A percentile compares a stretch with the other conserved stretches of the same genome.
Conservation (phyloP, 345 rosid species). For the Erysimum cheiranthoides region DNA sequence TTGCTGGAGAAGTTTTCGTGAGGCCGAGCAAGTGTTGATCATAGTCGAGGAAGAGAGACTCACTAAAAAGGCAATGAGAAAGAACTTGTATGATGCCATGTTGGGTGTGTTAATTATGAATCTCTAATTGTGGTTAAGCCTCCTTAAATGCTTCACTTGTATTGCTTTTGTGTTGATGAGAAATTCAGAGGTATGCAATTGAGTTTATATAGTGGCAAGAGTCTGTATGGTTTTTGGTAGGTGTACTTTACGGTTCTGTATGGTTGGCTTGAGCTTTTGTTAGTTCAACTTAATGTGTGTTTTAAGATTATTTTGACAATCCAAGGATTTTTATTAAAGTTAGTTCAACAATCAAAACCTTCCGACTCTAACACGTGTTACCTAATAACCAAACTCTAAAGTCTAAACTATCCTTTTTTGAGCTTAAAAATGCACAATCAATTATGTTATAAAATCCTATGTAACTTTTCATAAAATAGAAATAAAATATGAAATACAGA, state of each 20-base stretch:
- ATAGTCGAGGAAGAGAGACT: constrained; percentile 27
- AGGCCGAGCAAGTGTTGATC: constrained; percentile 32
- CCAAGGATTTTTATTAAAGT: background rate
- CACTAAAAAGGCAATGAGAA: constrained; percentile 35
- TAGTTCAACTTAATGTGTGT: constrained; percentile 39
- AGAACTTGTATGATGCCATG: constrained; percentile 39
- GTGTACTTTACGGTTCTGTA: constrained; percentile 3
- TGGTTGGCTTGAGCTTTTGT: constrained; percentile 33
- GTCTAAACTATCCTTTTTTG: background rate
- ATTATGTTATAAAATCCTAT: background rate
- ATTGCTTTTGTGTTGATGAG: constrained; percentile 20
- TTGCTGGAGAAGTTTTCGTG: constrained; percentile 42
- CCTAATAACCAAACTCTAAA: background rate
- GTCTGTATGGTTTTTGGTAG: constrained; percentile 4
- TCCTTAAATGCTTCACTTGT: constrained; percentile 10
- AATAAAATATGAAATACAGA: background rate
- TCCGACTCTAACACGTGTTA: background rate
- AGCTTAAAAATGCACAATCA: background rate
- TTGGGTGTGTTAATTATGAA: constrained; percentile 22
- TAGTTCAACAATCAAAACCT: constrained; percentile 35
- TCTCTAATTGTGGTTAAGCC: constrained; percentile 5
- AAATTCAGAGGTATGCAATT: background rate
- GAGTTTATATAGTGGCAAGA: constrained; percentile 42
- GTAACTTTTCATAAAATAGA: background rate
- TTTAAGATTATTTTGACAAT: constrained; percentile 19